A percentile compares a stretch with the other conserved stretches of the same genome.
Evolutionary conservation across 2,329 filamentous ascomycete species (phyloP).

Genomic region (Diaporthe sp.): DNA sequence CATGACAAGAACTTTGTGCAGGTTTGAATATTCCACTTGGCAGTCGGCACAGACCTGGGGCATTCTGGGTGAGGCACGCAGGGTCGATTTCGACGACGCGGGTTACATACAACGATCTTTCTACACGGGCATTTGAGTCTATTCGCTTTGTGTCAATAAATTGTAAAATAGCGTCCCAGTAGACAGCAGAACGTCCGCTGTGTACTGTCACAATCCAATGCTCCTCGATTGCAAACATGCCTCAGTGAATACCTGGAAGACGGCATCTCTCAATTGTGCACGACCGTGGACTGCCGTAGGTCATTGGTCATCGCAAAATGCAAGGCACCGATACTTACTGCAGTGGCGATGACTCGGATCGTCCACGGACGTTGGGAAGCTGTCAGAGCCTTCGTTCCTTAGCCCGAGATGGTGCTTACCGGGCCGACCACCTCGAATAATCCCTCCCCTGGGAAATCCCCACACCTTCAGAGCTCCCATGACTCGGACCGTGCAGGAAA

Average conservation of each 20-base stretch:
- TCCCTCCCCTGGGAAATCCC: not conserved
- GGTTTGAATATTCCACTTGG: not conserved
- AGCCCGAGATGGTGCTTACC: conserved; percentile 1
- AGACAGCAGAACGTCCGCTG: not conserved
- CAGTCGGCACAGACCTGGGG: not conserved
- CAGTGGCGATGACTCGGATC: not conserved
- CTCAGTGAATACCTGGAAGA: not conserved
- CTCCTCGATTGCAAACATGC: not conserved
- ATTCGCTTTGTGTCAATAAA: not conserved
- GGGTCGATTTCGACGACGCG: not conserved
- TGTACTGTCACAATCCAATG: not conserved
- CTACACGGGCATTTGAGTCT: not conserved
- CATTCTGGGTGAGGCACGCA: not conserved
- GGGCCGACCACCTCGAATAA: conserved; percentile 1
- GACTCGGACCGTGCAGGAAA: conserved; percentile 3
- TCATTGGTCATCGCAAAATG: not conserved
- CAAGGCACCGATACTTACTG: not conserved
- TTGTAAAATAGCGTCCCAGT: conserved; percentile 19
- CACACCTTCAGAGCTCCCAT: not conserved
- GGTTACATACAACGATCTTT: conserved; percentile 8
- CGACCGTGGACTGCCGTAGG: too few species aligned
- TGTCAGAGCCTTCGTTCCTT: not conserved
- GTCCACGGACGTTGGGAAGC: not conserved
- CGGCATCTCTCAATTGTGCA: not conserved
- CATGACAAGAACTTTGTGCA: not conserved